Conservation (phyloP, 2,329 filamentous ascomycete genomes). For the Colletotrichum orbiculare region DNA sequence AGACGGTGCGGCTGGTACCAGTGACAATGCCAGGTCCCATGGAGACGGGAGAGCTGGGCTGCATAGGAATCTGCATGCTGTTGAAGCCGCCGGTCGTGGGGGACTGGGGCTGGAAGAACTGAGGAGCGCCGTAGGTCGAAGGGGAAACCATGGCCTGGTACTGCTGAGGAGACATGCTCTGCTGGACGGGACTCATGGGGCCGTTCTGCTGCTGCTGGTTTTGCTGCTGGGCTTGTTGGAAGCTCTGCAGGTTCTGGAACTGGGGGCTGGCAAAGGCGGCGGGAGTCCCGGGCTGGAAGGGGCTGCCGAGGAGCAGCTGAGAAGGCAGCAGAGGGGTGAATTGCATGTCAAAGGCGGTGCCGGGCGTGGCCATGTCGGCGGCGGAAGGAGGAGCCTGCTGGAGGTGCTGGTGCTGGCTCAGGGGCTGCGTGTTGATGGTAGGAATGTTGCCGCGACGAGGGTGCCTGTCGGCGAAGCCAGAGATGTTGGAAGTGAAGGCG, state of each 20-base stretch:
- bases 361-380: constrained; percentile 85
- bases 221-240: constrained; percentile 70
- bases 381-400: constrained; percentile 61
- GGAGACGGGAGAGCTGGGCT: constrained; percentile 78
- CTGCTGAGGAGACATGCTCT: constrained; percentile 81
- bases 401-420: constrained; percentile 45
- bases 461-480: constrained; percentile 88
- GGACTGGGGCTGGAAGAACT: constrained; percentile 90
- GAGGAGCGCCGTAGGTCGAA: constrained; percentile 82
- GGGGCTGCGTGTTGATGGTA: constrained; percentile 80
- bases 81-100: constrained; percentile 78
- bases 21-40: constrained; percentile 85
- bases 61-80: constrained; percentile 65
- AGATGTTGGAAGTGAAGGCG: constrained; percentile 88
- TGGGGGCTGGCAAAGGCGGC: constrained; percentile 90
- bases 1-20: constrained; percentile 95
- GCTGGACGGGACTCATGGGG: constrained; percentile 79
- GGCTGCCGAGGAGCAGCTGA: constrained; percentile 92
- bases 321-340: constrained; percentile 96
- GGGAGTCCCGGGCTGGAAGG: constrained; percentile 95
- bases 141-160: constrained; percentile 90
- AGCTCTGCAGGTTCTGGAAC: constrained; percentile 85
- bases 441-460: constrained; percentile 87
- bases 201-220: constrained; percentile 69
- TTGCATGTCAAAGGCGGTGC: constrained; percentile 95